Conservation (phyloP, 352 stramenopile genomes). For the Blastocystis hominis region DNA sequence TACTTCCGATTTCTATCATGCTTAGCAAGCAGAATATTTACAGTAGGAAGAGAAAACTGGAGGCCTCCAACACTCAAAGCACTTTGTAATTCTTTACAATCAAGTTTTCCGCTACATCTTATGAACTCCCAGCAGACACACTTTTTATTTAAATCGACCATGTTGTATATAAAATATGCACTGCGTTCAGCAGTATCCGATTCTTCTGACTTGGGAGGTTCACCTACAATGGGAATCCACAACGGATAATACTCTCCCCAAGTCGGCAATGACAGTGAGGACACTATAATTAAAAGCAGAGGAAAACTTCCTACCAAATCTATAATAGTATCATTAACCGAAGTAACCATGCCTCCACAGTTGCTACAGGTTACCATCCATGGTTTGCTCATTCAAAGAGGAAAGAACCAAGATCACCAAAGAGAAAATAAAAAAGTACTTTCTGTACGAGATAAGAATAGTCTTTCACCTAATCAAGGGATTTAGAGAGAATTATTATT, state of each 20-base stretch:
- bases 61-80: slow-evolving; percentile 36
- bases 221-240: neutral
- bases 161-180: slow-evolving; percentile 45
- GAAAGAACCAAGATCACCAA: neutral
- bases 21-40: slow-evolving; percentile 49
- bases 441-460: no score
- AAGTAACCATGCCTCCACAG: slow-evolving; percentile 22
- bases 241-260: neutral
- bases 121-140: neutral
- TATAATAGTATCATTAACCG: neutral
- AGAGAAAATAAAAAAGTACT: no score
- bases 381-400: slow-evolving; percentile 1
- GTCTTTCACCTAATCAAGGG: no score
- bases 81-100: slow-evolving; percentile 37
- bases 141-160: slow-evolving; percentile 53
- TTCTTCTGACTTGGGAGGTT: neutral
- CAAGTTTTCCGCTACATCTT: slow-evolving; percentile 29
- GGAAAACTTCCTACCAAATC: neutral
- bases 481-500: no score
- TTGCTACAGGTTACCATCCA: slow-evolving; percentile 4
- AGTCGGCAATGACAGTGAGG: slow-evolving; percentile 19
- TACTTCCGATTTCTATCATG: slow-evolving; percentile 47
- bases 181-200: neutral
- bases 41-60: slow-evolving; percentile 45
- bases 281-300: neutral